phyloP scores from a whole-genome alignment of 495 filamentous ascomycete genomes.

The Neurospora sp. region DNA sequence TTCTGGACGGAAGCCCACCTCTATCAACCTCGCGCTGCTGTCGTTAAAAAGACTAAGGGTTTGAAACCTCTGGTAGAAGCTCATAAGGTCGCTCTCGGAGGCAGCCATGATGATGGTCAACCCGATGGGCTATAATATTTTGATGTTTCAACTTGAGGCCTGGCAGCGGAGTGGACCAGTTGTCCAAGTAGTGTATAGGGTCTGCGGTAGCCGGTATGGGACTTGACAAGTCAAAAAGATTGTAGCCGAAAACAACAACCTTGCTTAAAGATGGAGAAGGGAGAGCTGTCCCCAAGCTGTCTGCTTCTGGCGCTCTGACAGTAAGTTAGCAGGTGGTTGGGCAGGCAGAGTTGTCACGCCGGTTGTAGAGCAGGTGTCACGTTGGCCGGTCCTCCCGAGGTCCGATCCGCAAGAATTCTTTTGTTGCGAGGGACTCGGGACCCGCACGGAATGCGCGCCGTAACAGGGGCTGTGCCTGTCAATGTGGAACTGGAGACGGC shows the following conservation, averaged over 20 bases:
- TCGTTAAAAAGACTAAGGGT: constrained; percentile 25
- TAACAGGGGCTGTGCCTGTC: background rate
- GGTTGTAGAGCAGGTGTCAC: background rate
- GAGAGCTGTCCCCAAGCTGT: background rate
- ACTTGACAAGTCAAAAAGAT: background rate
- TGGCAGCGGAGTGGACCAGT: background rate
- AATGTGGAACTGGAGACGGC: background rate
- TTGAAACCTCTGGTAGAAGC: constrained; percentile 35
- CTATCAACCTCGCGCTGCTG: constrained; percentile 26
- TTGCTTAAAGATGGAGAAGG: background rate
- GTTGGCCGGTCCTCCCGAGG: background rate
- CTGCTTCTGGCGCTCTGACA: background rate
- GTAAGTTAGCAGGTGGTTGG: background rate
- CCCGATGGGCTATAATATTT: background rate
- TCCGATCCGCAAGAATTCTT: background rate
- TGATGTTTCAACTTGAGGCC: background rate
- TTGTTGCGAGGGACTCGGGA: background rate
- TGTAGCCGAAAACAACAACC: background rate
- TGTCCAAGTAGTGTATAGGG: background rate
- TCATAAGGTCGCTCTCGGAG: constrained; percentile 15
- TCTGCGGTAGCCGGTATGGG: background rate
- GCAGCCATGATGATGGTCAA: background rate
- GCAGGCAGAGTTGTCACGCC: background rate
- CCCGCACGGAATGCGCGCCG: background rate
- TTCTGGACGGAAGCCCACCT: constrained; percentile 15